phyloP scores from a whole-genome alignment of 108 stramenopile species.

The Poteriospumella lacustris region DNA sequence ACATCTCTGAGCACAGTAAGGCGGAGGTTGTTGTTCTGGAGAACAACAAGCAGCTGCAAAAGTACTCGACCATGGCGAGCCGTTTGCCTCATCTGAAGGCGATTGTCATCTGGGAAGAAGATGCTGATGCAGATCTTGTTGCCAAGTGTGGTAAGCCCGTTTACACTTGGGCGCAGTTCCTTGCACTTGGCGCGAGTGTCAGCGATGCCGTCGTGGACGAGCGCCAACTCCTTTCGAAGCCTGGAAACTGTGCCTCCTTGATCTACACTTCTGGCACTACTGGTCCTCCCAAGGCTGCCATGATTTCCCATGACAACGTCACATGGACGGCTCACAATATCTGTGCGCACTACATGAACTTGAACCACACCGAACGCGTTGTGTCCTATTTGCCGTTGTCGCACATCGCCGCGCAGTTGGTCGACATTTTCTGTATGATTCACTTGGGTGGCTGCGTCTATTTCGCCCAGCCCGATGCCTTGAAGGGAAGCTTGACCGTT shows the following conservation, averaged over 20 bases:
- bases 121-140: background rate
- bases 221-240: conserved; percentile 48
- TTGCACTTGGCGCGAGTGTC: conserved; percentile 34
- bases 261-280: conserved; percentile 95
- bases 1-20: conserved; percentile 64
- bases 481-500: conserved; percentile 56
- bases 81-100: conserved; percentile 60
- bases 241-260: conserved; percentile 73
- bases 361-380: conserved; percentile 29
- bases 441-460: conserved; percentile 42
- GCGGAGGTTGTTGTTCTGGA: conserved; percentile 65
- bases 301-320: conserved; percentile 91
- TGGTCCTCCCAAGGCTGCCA: conserved; percentile 91
- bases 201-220: conserved; percentile 31
- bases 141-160: conserved; percentile 33
- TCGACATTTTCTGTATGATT: conserved; percentile 60
- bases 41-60: conserved; percentile 55
- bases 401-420: conserved; percentile 35
- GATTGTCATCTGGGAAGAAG: conserved; percentile 55
- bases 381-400: conserved; percentile 52
- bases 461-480: conserved; percentile 68
- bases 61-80: conserved; percentile 50
- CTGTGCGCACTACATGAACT: background rate
- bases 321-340: conserved; percentile 47
- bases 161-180: conserved; percentile 43